A percentile compares a stretch with the other conserved stretches of the same genome.
phyloP scores from a whole-genome alignment of 495 filamentous ascomycete species.

The Wilcoxina mikolae region DNA sequence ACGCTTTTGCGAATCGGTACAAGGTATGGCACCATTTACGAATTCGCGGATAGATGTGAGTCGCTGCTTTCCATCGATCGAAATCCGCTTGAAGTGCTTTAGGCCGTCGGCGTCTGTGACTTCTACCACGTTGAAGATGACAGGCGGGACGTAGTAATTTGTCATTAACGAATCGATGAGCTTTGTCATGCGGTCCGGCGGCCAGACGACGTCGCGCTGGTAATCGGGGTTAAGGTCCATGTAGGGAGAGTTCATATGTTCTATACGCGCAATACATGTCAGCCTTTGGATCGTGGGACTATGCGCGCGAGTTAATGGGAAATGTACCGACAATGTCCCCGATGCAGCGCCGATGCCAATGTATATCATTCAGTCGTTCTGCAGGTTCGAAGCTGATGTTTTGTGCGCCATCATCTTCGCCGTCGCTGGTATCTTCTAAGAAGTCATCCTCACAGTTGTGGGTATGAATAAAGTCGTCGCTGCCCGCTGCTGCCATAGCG shows the following conservation, averaged over 20 bases:
- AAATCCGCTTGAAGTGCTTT: slow-evolving; percentile 24
- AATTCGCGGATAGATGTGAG: slow-evolving; percentile 35
- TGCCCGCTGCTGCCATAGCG: too few relatives aligned
- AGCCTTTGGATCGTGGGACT: too few relatives aligned
- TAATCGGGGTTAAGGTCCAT: slow-evolving; percentile 36
- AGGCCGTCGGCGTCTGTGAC: slow-evolving; percentile 10
- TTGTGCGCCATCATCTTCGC: not conserved
- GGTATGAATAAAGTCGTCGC: too few relatives aligned
- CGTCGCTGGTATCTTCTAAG: too few relatives aligned
- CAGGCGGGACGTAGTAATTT: slow-evolving; percentile 37
- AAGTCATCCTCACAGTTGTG: too few relatives aligned
- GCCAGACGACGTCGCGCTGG: slow-evolving; percentile 39
- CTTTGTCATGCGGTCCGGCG: slow-evolving; percentile 25
- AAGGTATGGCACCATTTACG: slow-evolving; percentile 34
- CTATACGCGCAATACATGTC: slow-evolving; percentile 12
- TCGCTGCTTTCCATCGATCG: slow-evolving; percentile 40
- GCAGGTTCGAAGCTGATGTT: not conserved
- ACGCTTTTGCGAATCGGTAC: slow-evolving; percentile 28
- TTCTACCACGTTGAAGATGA: slow-evolving; percentile 36
- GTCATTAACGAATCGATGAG: slow-evolving; percentile 35
- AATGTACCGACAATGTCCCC: not conserved
- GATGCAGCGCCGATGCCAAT: not conserved
- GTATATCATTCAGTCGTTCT: not conserved
- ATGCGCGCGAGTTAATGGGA: not conserved
- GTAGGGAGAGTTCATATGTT: slow-evolving; percentile 27